These are phyloP conservation scores for Hortiboletus flavorubellus DNA, from an alignment of 768 basidiomycete species.

Conservation along the genomic window DNA sequence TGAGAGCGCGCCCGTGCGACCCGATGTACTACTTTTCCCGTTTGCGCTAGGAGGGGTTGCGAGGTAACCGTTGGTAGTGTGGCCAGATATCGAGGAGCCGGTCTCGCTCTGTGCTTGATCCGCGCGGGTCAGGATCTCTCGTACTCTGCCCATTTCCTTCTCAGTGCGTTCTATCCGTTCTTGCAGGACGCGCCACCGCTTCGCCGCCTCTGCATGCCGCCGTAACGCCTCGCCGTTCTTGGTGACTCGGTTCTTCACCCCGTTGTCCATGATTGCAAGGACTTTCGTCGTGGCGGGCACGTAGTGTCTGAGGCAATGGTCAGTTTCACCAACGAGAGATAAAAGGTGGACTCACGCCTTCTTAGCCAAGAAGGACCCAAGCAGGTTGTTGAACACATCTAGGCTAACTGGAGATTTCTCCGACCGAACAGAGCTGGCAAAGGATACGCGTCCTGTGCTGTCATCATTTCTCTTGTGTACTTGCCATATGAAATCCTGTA, in stretches of 20 bases:
- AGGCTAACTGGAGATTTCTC: conserved; percentile 53
- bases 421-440: conserved; percentile 44
- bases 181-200: conserved; percentile 76
- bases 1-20: conserved; percentile 46
- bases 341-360: conserved; percentile 60
- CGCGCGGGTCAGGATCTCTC: conserved; percentile 49
- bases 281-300: conserved; percentile 92
- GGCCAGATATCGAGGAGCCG: conserved; percentile 66
- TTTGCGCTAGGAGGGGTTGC: conserved; percentile 59
- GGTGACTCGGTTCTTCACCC: conserved; percentile 87
- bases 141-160: conserved; percentile 72
- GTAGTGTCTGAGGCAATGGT: conserved; percentile 65
- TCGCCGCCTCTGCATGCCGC: conserved; percentile 83
- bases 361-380: conserved; percentile 82
- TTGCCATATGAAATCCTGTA: conserved; percentile 83
- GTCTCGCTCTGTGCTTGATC: conserved; percentile 62
- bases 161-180: conserved; percentile 82
- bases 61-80: conserved; percentile 56
- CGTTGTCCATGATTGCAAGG: conserved; percentile 90
- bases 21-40: conserved; percentile 41
- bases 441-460: conserved; percentile 37
- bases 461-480: conserved; percentile 61
- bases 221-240: conserved; percentile 96
- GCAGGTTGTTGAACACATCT: conserved; percentile 62
- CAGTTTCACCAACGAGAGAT: conserved; percentile 8